Conservation (phyloP, 2,329 filamentous ascomycete species). For the Aspergillus awamori region DNA sequence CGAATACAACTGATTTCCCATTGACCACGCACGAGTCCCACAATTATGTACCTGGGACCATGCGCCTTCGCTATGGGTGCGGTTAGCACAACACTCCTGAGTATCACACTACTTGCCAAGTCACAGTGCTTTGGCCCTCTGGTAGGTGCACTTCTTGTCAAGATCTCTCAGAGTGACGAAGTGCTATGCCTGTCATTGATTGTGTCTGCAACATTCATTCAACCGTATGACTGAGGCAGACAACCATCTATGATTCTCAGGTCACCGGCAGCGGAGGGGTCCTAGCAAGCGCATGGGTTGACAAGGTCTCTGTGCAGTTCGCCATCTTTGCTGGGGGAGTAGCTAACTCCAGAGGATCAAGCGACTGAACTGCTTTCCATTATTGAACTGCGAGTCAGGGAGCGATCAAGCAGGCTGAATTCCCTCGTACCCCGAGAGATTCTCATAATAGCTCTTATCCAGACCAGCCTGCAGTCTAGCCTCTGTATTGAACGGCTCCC, state of each 20-base stretch:
- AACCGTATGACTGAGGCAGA: neutral
- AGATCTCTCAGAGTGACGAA: no score
- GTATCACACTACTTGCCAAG: no score
- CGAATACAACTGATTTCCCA: no score
- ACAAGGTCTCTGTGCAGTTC: neutral
- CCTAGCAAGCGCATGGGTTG: neutral
- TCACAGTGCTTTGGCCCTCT: no score
- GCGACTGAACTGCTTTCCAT: no score
- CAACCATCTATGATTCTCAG: neutral
- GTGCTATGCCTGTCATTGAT: no score
- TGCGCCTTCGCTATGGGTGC: no score
- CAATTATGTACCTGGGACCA: no score
- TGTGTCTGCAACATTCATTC: neutral
- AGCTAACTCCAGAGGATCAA: neutral
- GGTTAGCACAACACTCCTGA: no score
- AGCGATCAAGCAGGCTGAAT: neutral
- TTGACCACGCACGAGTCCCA: no score
- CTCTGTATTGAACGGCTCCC: slow-evolving; percentile 51
- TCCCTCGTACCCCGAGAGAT: slow-evolving; percentile 17
- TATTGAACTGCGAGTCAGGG: neutral
- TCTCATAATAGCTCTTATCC: slow-evolving; percentile 48
- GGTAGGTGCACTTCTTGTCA: no score
- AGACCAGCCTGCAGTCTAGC: slow-evolving; percentile 50
- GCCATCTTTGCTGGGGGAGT: neutral
- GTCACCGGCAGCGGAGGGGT: neutral